Evolutionary conservation across 441 rosid genomes (phyloP).

Genomic region (Geranium incanum): DNA sequence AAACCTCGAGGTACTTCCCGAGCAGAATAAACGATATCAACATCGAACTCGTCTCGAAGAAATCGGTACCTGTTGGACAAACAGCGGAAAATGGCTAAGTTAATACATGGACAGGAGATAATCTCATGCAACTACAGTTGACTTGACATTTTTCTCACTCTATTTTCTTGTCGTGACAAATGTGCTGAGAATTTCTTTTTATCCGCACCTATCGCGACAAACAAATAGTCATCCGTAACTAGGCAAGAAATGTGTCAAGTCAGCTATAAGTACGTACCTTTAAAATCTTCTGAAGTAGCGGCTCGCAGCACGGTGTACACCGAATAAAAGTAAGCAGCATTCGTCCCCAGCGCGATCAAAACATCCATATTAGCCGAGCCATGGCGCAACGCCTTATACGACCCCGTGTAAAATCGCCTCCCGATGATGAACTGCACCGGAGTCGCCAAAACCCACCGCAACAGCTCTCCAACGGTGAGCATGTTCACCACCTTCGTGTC

Average conservation of each 20-base stretch:
- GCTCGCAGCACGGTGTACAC: slow-evolving; percentile 67
- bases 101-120: too few species aligned
- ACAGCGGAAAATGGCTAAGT: too few species aligned
- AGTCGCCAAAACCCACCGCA: slow-evolving; percentile 67
- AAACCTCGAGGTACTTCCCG: slow-evolving; percentile 79
- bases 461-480: slow-evolving; percentile 56
- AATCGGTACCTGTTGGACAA: slow-evolving; percentile 27
- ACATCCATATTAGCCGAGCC: slow-evolving; percentile 97
- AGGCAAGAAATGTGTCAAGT: too few species aligned
- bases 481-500: slow-evolving; percentile 63
- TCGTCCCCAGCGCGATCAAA: slow-evolving; percentile 77
- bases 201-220: too few species aligned
- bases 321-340: slow-evolving; percentile 91
- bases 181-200: too few species aligned
- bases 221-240: too few species aligned
- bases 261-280: slow-evolving; percentile 28
- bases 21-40: slow-evolving; percentile 83
- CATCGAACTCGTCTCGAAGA: slow-evolving; percentile 94
- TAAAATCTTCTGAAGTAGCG: slow-evolving; percentile 50
- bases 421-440: slow-evolving; percentile 90
- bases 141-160: too few species aligned
- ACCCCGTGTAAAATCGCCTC: slow-evolving; percentile 63
- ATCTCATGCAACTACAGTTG: too few species aligned
- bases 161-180: too few species aligned
- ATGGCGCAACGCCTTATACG: slow-evolving; percentile 62